Evolutionary conservation across 2,329 filamentous ascomycete genomes (phyloP).

Genomic region (Aureobasidium sp.): DNA sequence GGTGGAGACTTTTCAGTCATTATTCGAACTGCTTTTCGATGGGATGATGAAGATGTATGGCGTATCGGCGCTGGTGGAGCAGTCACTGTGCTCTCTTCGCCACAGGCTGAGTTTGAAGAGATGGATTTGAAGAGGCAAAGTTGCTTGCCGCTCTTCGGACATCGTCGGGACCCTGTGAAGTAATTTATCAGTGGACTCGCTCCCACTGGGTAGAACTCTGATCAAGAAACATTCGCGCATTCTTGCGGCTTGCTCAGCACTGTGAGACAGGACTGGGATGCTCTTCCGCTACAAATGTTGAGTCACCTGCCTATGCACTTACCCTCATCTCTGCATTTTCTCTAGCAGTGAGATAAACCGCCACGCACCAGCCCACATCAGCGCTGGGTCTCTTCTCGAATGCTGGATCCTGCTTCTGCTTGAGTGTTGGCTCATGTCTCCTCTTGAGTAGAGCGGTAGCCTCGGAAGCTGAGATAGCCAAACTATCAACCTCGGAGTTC

Average conservation of each 20-base stretch:
- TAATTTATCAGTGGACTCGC: not conserved
- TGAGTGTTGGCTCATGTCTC: not conserved
- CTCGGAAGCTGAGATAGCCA: not conserved
- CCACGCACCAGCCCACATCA: not conserved
- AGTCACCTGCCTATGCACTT: not conserved
- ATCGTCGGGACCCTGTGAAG: not conserved
- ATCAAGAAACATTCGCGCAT: not conserved
- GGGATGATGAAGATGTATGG: slow-evolving; percentile 62
- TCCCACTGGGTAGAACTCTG: not conserved
- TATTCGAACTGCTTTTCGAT: slow-evolving; percentile 73
- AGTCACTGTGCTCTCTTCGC: slow-evolving; percentile 75
- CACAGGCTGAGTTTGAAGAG: slow-evolving; percentile 78
- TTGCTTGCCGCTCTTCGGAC: slow-evolving; percentile 17
- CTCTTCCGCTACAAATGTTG: not conserved
- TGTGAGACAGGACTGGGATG: not conserved
- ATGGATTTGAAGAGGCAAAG: slow-evolving; percentile 52
- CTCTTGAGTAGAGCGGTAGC: not conserved
- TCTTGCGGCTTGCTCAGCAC: not conserved
- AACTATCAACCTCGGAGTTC: not conserved
- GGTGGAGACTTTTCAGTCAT: slow-evolving; percentile 86
- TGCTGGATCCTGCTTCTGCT: too few relatives aligned
- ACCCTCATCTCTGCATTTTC: not conserved
- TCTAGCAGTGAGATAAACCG: not conserved
- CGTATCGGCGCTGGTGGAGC: slow-evolving; percentile 84
- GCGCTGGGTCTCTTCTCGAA: too few relatives aligned